These are phyloP conservation scores for Entoloma clypeatum DNA, from an alignment of 1,284 basidiomycete genomes.

Conservation along the genomic window DNA sequence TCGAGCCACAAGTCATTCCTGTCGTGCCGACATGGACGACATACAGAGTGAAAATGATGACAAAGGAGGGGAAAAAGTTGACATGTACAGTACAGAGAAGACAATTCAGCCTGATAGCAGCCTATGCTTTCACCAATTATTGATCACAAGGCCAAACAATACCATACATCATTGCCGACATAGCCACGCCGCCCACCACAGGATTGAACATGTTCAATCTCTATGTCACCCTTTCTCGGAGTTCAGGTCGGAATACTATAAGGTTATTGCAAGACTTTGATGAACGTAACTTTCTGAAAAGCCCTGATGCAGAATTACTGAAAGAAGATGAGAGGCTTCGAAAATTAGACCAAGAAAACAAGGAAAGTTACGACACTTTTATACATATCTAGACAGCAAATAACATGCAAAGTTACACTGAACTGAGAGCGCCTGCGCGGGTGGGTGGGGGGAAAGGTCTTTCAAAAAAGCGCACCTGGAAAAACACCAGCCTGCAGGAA, in stretches of 20 bases:
- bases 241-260: constrained; percentile 24
- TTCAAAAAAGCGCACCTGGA: too few relatives aligned
- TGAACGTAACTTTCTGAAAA: too few relatives aligned
- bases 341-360: too few relatives aligned
- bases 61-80: constrained; percentile 2
- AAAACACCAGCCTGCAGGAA: too few relatives aligned
- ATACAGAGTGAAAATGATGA: constrained; percentile 3
- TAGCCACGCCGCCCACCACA: constrained; percentile 22
- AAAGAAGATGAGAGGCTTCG: too few relatives aligned
- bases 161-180: constrained; percentile 21
- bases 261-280: constrained; percentile 29
- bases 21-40: constrained; percentile 7
- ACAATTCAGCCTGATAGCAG: constrained; percentile 22
- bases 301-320: too few relatives aligned
- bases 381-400: too few relatives aligned
- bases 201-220: constrained; percentile 24
- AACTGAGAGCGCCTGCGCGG: too few relatives aligned
- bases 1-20: constrained; percentile 13
- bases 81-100: not conserved
- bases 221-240: constrained; percentile 32
- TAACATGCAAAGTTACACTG: too few relatives aligned
- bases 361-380: too few relatives aligned
- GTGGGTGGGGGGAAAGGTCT: too few relatives aligned
- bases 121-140: constrained; percentile 29
- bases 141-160: constrained; percentile 28